A percentile compares a stretch with the other conserved stretches of the same genome.
phyloP scores from a whole-genome alignment of 257 asterid species.

The Solanum commersonii region DNA sequence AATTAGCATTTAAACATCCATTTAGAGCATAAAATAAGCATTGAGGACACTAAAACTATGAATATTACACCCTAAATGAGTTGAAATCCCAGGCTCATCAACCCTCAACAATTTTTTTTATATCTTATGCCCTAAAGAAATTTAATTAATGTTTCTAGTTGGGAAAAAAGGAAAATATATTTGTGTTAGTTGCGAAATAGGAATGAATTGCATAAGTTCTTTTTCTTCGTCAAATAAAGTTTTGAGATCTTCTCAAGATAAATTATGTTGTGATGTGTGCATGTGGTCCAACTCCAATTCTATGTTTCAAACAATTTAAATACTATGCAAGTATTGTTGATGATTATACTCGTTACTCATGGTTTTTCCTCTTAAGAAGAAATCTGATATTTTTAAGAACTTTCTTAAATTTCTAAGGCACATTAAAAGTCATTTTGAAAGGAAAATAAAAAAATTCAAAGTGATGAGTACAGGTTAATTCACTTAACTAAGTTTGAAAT shows the following conservation, averaged over 20 bases:
- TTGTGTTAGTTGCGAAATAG: too few relatives aligned
- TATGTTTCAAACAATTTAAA: neutral
- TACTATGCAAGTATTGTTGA: neutral
- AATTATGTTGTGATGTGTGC: neutral
- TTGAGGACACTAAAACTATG: too few relatives aligned
- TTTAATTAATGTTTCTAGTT: neutral
- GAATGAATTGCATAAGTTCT: too few relatives aligned
- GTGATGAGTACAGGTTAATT: too few relatives aligned
- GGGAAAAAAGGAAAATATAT: neutral
- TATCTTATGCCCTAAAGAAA: neutral
- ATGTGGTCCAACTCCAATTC: neutral
- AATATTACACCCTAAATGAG: too few relatives aligned
- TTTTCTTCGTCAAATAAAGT: neutral
- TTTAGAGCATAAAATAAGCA: too few relatives aligned
- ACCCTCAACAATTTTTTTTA: neutral
- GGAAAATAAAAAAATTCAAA: too few relatives aligned
- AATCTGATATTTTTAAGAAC: neutral
- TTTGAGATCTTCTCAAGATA: neutral
- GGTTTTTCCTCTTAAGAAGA: neutral
- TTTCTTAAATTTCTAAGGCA: too few relatives aligned
- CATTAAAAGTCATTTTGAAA: neutral
- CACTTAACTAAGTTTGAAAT: neutral
- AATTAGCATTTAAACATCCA: too few relatives aligned
- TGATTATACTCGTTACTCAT: neutral
- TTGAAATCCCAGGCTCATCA: too few relatives aligned